Base-by-base conservation (phyloP, 2,329 filamentous ascomycete genomes). In the Botryotinia narcissicola region DNA sequence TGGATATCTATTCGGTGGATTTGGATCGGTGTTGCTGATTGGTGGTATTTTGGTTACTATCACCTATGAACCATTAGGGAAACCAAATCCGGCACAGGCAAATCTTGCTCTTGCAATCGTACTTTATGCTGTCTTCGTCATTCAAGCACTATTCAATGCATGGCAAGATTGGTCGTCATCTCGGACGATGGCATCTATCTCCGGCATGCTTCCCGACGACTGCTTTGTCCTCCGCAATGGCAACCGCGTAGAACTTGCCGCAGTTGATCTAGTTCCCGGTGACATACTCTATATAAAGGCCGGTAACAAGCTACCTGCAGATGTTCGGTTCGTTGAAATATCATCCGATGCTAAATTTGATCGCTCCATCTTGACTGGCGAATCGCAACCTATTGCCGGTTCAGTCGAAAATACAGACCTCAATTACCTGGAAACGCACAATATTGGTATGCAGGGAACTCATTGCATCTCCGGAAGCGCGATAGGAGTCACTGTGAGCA, bases 381-480 rank as follows among this genome's bases (percentile, higher is more conserved):
- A 92, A 84, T 90, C 91, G 1, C 83, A 87, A 18, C 90, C 91
- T 1, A 82, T 93, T 22, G 82, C 87, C 6, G 91, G 87, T 4
- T 87, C 88, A 0, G 85, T 91, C 25, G 86, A 92, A 25, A 87
- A 86, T 0, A 91, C 89, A 0, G 91, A 93, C 77, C 84, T 86
- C 59, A 94, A 94, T 81, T 93, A 92, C 78, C 87, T 94, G 51
- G 92, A 94, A 80, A 94, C 92, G 5, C 87, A 88, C 63, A 91
- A 90, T 76, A 92, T 94, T 72, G 92, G 91, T 40, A 85, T 94
- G n/a, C 91, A 93, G 79, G 92, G 92, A 37, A 93, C 92, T 0
- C 91, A 94, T 79, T 93, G 91, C 76, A 89, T 92, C 5, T 89
- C 89, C 14, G 92, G 92, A 1, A 89, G 84, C 32, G 90, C 88